Percentiles rank a stretch among this genome's conserved stretches.
Conservation (phyloP, 768 basidiomycete genomes). For the Termitomyces sp. region DNA sequence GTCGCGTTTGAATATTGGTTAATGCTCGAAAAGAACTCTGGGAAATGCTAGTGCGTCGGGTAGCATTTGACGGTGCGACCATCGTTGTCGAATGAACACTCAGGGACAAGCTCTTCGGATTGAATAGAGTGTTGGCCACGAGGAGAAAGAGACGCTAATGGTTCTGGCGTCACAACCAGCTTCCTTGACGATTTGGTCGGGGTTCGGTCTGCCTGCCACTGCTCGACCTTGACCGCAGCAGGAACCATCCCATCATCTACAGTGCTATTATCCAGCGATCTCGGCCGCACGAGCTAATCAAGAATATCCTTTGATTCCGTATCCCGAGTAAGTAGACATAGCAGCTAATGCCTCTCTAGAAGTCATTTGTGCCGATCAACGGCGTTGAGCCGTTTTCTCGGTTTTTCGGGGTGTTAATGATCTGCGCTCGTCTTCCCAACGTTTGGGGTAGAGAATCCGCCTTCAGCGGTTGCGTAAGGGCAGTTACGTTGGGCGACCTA, state of each 20-base stretch:
- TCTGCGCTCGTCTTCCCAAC: not conserved
- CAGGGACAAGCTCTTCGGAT: not conserved
- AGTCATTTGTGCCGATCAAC: not conserved
- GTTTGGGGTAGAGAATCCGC: not conserved
- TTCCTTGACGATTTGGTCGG: too few species aligned
- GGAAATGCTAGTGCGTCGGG: too few species aligned
- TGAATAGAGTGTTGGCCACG: not conserved
- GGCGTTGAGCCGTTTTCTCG: not conserved
- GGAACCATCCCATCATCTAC: too few species aligned
- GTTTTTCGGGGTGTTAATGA: not conserved
- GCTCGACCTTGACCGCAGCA: not conserved
- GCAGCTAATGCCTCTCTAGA: not conserved
- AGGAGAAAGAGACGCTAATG: not conserved
- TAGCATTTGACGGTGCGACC: not conserved
- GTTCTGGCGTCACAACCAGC: not conserved
- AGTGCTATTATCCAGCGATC: not conserved
- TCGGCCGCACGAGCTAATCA: not conserved
- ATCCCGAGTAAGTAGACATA: too few species aligned
- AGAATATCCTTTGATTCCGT: not conserved
- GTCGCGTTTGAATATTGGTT: too few species aligned
- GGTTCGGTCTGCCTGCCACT: too few species aligned
- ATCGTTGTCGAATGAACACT: not conserved
- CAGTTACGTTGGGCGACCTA: too few species aligned
- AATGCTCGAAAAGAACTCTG: too few species aligned
- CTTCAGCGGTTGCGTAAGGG: not conserved